phyloP scores from a whole-genome alignment of 345 rosid genomes.

The Barbarea vulgaris region DNA sequence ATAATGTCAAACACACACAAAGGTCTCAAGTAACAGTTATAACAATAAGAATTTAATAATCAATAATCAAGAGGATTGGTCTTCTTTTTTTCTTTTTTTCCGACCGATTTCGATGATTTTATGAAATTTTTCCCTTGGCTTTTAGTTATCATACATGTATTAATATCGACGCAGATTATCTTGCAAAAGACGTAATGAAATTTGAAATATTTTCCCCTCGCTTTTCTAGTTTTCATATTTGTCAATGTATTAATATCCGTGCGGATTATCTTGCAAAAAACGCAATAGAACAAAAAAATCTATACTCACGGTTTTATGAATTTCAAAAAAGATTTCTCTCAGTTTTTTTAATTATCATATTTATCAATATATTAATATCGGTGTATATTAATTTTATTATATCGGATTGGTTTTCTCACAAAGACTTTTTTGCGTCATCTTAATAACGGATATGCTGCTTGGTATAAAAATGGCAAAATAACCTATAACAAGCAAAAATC shows the following conservation, averaged over 20 bases:
- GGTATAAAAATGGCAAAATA: neutral
- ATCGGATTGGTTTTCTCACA: too few relatives aligned
- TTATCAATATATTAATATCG: too few relatives aligned
- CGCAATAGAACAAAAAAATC: too few relatives aligned
- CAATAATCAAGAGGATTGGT: neutral
- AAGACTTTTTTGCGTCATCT: neutral
- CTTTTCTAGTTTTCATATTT: neutral
- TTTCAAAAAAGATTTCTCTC: too few relatives aligned
- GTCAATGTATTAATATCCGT: neutral
- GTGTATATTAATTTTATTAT: too few relatives aligned
- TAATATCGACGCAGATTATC: neutral
- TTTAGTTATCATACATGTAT: neutral
- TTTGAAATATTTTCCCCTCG: too few relatives aligned
- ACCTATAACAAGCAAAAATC: neutral
- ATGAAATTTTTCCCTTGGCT: neutral
- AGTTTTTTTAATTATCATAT: too few relatives aligned
- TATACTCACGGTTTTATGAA: too few relatives aligned
- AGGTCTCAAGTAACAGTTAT: neutral
- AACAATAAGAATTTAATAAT: neutral
- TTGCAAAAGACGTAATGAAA: neutral
- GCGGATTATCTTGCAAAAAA: neutral
- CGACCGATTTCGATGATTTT: neutral
- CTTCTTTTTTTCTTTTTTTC: too few relatives aligned
- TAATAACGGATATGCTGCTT: neutral
- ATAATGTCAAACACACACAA: neutral